Evolutionary conservation across 164 flowering plant species (phyloP), one percentile per base, ranked within the genome.

Genomic region (Liriodendron chinense): DNA sequence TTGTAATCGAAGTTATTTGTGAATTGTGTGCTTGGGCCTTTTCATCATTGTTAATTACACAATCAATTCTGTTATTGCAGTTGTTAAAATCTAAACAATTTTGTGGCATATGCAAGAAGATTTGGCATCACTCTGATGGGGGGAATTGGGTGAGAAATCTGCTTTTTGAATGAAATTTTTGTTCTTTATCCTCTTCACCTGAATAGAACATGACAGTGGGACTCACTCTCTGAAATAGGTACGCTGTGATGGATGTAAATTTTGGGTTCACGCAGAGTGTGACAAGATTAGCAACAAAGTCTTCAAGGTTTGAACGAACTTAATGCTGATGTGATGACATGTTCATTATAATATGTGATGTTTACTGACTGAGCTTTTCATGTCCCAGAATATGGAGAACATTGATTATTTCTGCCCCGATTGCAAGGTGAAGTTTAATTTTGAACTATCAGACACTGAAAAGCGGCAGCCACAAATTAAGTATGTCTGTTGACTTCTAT

Each of bases 211-310:
- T 69, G 23, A 47, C 28, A 10, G 3, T 68, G 57, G 10, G 25
- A 16, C 25, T 57, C 62, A 16, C 25, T 57, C 62, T 66, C 50
- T 68, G 25, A 70, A 77, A 76, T 68, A 93, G 98, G 94, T 96
- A 26, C 88, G 92, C 2, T 96, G 99, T 78, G 91, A 89, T 89
- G 95, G 98, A 70, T 96, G 99, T 84, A 89, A 94, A 84, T 95
- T 92, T 72, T 96, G 98, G 99, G 90, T 96, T 66, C 98, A 96
- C 78, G 95, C 98, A 9, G 96, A 90, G 78, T 94, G 98, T 83
- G 98, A 86, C 83, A 88, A 89, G 76, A 86, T 91, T 76, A 87
- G 92, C 13, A 81, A 82, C 75, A 84, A 79, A 69, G 84, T 63
- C 80, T 87, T 91, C 72, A 89, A 94, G 99, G 99, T 96, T 48